Conservation (phyloP, 2,329 filamentous ascomycete genomes). For the Epichloe sibirici region DNA sequence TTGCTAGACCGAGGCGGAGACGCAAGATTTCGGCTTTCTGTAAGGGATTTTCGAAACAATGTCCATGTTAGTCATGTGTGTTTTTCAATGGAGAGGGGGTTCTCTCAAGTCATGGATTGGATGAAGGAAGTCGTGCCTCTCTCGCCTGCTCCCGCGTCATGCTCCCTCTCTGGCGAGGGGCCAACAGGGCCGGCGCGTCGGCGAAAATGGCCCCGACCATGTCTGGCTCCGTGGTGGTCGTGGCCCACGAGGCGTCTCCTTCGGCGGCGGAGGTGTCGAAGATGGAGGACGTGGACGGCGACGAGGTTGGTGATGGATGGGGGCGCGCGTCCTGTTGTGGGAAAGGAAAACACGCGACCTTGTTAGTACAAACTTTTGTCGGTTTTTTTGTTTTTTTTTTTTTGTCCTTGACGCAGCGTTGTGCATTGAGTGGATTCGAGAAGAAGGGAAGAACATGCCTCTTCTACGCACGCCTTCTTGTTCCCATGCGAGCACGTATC, state of each 20-base stretch:
- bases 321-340: slow-evolving; percentile 3
- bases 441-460: slow-evolving; percentile 13
- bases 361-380: slow-evolving; percentile 5
- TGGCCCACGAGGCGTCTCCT: slow-evolving; percentile 36
- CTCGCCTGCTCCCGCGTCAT: slow-evolving; percentile 41
- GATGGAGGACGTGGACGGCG: slow-evolving; percentile 34
- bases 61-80: slow-evolving; percentile 5
- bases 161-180: slow-evolving; percentile 3
- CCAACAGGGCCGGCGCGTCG: slow-evolving; percentile 2
- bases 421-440: not conserved
- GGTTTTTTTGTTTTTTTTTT: not conserved
- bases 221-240: slow-evolving; percentile 38
- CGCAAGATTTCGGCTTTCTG: slow-evolving; percentile 54
- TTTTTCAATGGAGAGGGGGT: not conserved
- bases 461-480: slow-evolving; percentile 24
- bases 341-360: not conserved
- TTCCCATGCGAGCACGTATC: slow-evolving; percentile 10
- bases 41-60: not conserved
- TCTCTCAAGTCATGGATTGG: too few species aligned
- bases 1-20: slow-evolving; percentile 57
- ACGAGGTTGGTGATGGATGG: slow-evolving; percentile 16
- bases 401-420: too few species aligned
- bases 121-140: slow-evolving; percentile 25
- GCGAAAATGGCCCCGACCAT: slow-evolving; percentile 5
- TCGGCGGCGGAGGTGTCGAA: slow-evolving; percentile 37